Evolutionary conservation across 2,329 filamentous ascomycete species (phyloP).

Genomic region (Sordariomycetes sp.): DNA sequence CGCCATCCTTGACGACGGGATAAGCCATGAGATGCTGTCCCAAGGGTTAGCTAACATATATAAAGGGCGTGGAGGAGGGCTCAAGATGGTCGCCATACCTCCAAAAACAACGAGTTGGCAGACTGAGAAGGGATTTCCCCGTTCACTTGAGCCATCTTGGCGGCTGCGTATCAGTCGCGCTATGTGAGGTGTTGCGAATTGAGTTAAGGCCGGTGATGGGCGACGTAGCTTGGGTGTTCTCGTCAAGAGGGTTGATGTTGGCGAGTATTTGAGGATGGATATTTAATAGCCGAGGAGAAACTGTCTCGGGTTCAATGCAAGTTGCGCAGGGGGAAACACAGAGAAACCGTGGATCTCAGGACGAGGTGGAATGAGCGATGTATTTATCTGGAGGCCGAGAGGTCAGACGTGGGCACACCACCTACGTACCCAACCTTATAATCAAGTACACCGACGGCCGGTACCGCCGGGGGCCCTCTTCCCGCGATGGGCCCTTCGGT

Average conservation of each 20-base stretch:
- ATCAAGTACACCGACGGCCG: neutral
- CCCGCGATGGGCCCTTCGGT: no score
- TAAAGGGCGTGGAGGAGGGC: neutral
- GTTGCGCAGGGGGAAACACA: neutral
- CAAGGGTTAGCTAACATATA: neutral
- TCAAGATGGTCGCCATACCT: constrained; percentile 20
- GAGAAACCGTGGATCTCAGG: neutral
- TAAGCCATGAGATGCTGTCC: constrained; percentile 70
- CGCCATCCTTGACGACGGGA: constrained; percentile 67
- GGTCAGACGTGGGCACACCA: neutral
- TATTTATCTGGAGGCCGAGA: neutral
- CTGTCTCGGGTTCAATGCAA: neutral
- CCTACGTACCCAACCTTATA: neutral
- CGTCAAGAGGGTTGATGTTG: no score
- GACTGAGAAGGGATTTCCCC: constrained; percentile 29
- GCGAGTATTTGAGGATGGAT: neutral
- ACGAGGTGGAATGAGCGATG: neutral
- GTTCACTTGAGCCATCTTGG: constrained; percentile 33
- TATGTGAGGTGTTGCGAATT: neutral
- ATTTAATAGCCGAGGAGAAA: neutral
- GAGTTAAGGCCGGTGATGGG: neutral
- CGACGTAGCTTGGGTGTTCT: neutral
- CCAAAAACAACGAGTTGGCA: constrained; percentile 33
- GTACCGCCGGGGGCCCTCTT: neutral
- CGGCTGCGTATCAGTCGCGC: neutral